Conservation (phyloP, 176 grass and related monocot genomes). For the Juncus effusus region DNA sequence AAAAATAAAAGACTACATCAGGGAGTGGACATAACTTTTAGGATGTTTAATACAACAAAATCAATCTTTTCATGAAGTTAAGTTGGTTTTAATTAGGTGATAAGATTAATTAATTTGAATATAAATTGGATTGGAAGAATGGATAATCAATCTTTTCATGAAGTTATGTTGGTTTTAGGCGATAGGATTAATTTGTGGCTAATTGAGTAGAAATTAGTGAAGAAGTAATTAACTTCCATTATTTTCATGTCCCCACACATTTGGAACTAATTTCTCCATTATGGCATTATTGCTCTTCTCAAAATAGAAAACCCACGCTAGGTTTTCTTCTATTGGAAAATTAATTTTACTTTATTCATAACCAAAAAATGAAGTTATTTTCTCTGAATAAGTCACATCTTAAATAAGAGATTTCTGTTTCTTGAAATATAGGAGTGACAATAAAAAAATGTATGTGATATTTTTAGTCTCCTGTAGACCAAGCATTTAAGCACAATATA, state of each 20-base stretch:
- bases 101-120: neutral
- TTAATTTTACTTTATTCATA: too few relatives aligned
- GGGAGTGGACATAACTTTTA: too few relatives aligned
- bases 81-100: neutral
- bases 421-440: too few relatives aligned
- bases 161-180: slow-evolving; percentile 1
- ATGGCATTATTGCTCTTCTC: slow-evolving; percentile 30
- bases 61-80: neutral
- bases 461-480: too few relatives aligned
- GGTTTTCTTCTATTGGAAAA: neutral
- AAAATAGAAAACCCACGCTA: slow-evolving; percentile 35
- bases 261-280: slow-evolving; percentile 32
- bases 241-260: slow-evolving; percentile 45
- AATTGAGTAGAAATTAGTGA: slow-evolving; percentile 1
- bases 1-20: too few relatives aligned
- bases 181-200: slow-evolving; percentile 24
- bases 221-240: slow-evolving; percentile 23
- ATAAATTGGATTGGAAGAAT: slow-evolving; percentile 1
- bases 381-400: too few relatives aligned
- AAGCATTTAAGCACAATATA: too few relatives aligned
- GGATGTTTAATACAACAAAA: too few relatives aligned
- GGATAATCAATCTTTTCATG: slow-evolving; percentile 12
- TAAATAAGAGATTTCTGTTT: too few relatives aligned
- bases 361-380: too few relatives aligned
- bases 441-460: too few relatives aligned